Evolutionary conservation across 805 yeast genomes (phyloP).

Genomic region (Hanseniaspora thailandica): DNA sequence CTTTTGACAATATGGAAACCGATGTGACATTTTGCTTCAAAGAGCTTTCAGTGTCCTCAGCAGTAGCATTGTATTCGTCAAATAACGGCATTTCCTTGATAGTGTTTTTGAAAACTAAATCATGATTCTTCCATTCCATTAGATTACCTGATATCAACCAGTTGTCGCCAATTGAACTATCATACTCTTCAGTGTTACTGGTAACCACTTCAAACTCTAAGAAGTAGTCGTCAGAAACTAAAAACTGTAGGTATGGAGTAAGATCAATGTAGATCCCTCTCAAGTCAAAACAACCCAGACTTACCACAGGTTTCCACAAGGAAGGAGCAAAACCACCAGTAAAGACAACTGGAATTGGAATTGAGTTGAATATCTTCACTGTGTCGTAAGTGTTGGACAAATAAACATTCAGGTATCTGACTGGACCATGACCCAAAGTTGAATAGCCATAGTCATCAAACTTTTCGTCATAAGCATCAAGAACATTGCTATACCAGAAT

Average conservation of each 20-base stretch:
- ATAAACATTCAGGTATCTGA: conserved; percentile 52
- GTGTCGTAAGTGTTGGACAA: conserved; percentile 34
- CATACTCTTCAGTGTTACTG: conserved; percentile 34
- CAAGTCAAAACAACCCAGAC: conserved; percentile 61
- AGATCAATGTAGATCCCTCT: conserved; percentile 60
- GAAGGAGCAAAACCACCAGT: conserved; percentile 76
- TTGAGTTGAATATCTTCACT: conserved; percentile 44
- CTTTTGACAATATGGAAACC: background rate
- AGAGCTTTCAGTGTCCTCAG: conserved; percentile 16
- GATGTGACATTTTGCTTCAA: conserved; percentile 21
- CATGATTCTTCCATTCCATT: conserved; percentile 45
- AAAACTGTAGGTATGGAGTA: conserved; percentile 59
- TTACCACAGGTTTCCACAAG: conserved; percentile 72
- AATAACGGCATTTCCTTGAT: background rate
- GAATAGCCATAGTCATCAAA: conserved; percentile 33
- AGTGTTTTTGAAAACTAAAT: conserved; percentile 25
- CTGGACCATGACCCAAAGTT: conserved; percentile 56
- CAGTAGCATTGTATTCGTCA: conserved; percentile 13
- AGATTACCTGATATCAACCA: conserved; percentile 53
- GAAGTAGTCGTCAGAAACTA: conserved; percentile 34
- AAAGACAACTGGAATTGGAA: conserved; percentile 64
- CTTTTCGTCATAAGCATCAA: conserved; percentile 37
- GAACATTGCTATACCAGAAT: conserved; percentile 61
- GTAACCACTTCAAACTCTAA: conserved; percentile 42
- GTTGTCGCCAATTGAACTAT: conserved; percentile 33